Evolutionary conservation across 2,329 filamentous ascomycete species (phyloP).

Genomic region (Colletotrichum tamarilloi): DNA sequence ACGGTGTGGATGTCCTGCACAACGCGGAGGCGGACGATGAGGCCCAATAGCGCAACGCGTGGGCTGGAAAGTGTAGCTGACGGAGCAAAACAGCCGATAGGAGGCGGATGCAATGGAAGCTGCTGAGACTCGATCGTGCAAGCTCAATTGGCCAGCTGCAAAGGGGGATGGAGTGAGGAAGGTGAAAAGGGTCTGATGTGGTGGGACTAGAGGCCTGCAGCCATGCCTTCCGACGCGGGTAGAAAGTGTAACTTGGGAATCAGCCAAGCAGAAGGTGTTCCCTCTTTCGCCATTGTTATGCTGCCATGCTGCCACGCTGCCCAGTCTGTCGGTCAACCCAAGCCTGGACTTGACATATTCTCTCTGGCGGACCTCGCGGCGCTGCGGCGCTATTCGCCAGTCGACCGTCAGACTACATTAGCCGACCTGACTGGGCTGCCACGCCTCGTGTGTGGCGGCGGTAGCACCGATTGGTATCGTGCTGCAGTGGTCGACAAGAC

Average conservation of each 20-base stretch:
- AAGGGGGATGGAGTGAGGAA: not conserved
- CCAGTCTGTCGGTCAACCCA: not conserved
- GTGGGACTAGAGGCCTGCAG: conserved; percentile 15
- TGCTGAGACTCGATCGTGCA: not conserved
- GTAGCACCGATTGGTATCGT: not conserved
- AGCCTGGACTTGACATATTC: not conserved
- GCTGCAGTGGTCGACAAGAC: not conserved
- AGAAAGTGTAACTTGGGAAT: conserved; percentile 17
- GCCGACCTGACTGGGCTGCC: not conserved
- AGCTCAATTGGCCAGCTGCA: conserved; percentile 15
- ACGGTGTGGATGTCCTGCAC: not conserved
- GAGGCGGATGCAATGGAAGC: conserved; percentile 26
- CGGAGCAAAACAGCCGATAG: conserved; percentile 1
- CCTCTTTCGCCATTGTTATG: not conserved
- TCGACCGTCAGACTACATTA: conserved; percentile 2
- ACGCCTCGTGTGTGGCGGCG: not conserved
- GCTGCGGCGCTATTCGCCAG: not conserved
- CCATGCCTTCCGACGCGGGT: conserved; percentile 23
- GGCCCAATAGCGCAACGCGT: conserved; percentile 8
- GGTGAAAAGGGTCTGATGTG: conserved; percentile 11
- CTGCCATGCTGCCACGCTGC: not conserved
- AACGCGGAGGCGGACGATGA: not conserved
- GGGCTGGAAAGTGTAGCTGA: conserved; percentile 8
- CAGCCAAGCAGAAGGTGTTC: conserved; percentile 16
- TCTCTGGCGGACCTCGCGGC: conserved; percentile 1